Conservation (phyloP, 345 rosid genomes). For the Isatis tinctoria region DNA sequence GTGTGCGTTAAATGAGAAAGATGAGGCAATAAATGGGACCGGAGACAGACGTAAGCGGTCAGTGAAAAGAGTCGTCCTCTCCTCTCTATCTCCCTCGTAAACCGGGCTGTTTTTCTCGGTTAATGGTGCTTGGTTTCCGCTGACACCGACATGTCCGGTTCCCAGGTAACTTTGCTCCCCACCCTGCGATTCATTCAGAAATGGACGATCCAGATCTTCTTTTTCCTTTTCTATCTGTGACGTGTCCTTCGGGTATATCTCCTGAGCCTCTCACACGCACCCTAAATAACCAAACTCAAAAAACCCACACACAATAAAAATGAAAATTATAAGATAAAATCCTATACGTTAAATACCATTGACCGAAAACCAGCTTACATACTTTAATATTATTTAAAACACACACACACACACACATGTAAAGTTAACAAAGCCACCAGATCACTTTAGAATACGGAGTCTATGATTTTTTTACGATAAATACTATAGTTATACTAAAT, state of each 20-base stretch:
- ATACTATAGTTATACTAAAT: no score
- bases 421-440: no score
- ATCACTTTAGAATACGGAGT: no score
- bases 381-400: not conserved
- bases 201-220: conserved; percentile 36
- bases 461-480: no score
- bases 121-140: conserved; percentile 48
- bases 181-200: conserved; percentile 23
- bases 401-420: not conserved
- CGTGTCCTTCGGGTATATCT: conserved; percentile 43
- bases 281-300: conserved; percentile 17
- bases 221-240: conserved; percentile 36
- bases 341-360: not conserved
- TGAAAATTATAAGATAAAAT: not conserved
- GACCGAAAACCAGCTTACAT: not conserved
- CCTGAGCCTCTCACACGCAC: conserved; percentile 29
- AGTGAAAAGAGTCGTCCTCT: conserved; percentile 30
- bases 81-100: conserved; percentile 33
- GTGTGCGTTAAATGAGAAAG: conserved; percentile 24
- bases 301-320: not conserved
- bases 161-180: conserved; percentile 14
- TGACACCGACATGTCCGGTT: conserved; percentile 58
- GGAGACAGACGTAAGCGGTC: conserved; percentile 35
- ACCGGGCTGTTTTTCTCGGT: conserved; percentile 49
- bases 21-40: conserved; percentile 22